Conservation (phyloP, 2,329 filamentous ascomycete genomes). For the Fusarium sp. region DNA sequence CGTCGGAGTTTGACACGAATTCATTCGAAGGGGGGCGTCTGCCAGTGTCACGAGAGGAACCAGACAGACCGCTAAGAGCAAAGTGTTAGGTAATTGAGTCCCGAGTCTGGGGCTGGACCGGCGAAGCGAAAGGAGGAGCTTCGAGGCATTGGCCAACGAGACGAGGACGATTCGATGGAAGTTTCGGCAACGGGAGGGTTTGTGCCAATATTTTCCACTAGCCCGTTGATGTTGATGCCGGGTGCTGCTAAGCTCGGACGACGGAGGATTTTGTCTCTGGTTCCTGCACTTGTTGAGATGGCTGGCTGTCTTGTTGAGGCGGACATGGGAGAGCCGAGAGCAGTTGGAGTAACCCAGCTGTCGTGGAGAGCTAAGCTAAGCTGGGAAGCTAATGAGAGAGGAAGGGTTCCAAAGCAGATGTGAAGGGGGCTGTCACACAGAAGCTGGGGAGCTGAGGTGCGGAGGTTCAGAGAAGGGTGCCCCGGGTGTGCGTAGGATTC, state of each 20-base stretch:
- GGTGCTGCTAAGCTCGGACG: constrained; percentile 10
- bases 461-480: constrained; percentile 31
- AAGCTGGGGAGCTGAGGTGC: constrained; percentile 14
- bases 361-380: constrained; percentile 30
- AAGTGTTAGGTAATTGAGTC: constrained; percentile 45
- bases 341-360: neutral
- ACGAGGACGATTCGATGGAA: constrained; percentile 24
- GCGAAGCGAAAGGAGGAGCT: constrained; percentile 34
- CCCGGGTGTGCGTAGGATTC: neutral
- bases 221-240: neutral
- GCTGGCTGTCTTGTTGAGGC: constrained; percentile 29
- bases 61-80: constrained; percentile 42
- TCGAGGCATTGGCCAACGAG: constrained; percentile 38
- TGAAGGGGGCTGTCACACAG: constrained; percentile 20
- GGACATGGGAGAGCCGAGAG: constrained; percentile 4
- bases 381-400: constrained; percentile 36
- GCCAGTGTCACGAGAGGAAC: constrained; percentile 33
- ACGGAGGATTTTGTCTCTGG: constrained; percentile 10
- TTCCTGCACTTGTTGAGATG: constrained; percentile 21
- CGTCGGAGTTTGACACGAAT: constrained; percentile 28
- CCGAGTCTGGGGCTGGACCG: constrained; percentile 28
- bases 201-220: constrained; percentile 1
- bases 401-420: constrained; percentile 3
- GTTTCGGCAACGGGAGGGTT: constrained; percentile 32
- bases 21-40: constrained; percentile 28